A percentile compares a stretch with the other conserved stretches of the same genome.
Evolutionary conservation across 2,329 filamentous ascomycete genomes (phyloP).

Genomic region (Cercospora janseana): DNA sequence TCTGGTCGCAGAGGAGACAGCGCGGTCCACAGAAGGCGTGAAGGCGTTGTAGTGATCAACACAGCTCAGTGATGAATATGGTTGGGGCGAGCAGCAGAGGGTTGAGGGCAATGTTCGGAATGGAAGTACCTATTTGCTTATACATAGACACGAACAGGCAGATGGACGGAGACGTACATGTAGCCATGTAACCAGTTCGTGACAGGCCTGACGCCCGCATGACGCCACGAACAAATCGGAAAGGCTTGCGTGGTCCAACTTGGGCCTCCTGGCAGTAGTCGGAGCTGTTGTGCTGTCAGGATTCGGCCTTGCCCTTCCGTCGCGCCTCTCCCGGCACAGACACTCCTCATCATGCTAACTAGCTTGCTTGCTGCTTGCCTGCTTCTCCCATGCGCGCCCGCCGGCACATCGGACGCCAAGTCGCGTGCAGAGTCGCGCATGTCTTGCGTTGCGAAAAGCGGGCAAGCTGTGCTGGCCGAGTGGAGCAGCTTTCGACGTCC

Average conservation of each 20-base stretch:
- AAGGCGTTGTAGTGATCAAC: background rate
- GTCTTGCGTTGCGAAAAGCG: background rate
- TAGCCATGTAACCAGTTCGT: constrained; percentile 11
- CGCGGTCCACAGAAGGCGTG: background rate
- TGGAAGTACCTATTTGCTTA: constrained; percentile 1
- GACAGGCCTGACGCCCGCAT: constrained; percentile 10
- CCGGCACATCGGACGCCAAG: no score
- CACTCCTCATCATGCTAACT: no score
- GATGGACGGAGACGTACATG: background rate
- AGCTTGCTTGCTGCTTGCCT: no score
- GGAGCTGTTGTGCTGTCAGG: background rate
- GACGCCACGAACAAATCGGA: constrained; percentile 13
- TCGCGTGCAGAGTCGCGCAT: no score
- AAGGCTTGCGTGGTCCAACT: background rate
- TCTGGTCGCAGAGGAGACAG: background rate
- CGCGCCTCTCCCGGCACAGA: background rate
- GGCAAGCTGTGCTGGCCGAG: constrained; percentile 4
- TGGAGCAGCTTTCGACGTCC: no score
- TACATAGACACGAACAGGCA: background rate
- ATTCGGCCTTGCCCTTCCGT: constrained; percentile 1
- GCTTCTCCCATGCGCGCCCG: no score
- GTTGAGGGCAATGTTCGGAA: background rate
- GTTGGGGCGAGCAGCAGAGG: constrained; percentile 1
- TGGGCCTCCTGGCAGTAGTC: constrained; percentile 10
- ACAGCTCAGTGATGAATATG: background rate